Conservation (phyloP, 2,329 filamentous ascomycete genomes). For the Chrysosporium queenslandicum region DNA sequence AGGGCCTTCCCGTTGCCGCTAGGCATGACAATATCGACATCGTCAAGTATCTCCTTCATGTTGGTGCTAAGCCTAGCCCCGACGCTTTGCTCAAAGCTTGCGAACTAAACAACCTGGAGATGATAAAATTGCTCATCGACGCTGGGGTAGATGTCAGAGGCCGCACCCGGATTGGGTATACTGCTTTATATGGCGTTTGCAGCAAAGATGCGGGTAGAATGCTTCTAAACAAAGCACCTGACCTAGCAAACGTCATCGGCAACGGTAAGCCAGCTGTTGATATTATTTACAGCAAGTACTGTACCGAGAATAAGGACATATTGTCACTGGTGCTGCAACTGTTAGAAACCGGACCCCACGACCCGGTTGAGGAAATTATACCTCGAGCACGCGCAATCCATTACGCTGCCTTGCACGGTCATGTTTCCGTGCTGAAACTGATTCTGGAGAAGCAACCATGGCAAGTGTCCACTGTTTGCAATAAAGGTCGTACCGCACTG, state of each 20-base stretch:
- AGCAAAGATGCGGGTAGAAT: neutral
- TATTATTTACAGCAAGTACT: neutral
- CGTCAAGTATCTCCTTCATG: neutral
- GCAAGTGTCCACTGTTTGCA: neutral
- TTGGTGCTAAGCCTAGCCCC: neutral
- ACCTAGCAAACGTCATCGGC: neutral
- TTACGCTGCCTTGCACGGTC: slow-evolving; percentile 1
- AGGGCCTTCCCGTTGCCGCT: neutral
- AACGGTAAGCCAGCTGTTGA: neutral
- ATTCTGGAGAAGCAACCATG: neutral
- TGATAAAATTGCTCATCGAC: slow-evolving; percentile 2
- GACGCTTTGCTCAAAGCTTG: neutral
- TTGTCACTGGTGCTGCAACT: neutral
- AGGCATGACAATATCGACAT: neutral
- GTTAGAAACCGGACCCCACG: neutral
- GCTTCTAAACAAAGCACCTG: neutral
- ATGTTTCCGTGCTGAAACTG: neutral
- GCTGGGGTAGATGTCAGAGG: slow-evolving; percentile 1
- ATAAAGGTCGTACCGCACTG: neutral
- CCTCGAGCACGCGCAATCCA: neutral
- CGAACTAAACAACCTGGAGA: neutral
- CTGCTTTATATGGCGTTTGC: slow-evolving; percentile 1
- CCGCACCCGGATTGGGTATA: neutral
- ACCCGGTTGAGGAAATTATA: neutral
- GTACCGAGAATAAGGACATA: neutral